These are phyloP conservation scores for Wickerhamomyces kurtzmanii DNA, from an alignment of 805 yeast genomes.

Conservation along the genomic window DNA sequence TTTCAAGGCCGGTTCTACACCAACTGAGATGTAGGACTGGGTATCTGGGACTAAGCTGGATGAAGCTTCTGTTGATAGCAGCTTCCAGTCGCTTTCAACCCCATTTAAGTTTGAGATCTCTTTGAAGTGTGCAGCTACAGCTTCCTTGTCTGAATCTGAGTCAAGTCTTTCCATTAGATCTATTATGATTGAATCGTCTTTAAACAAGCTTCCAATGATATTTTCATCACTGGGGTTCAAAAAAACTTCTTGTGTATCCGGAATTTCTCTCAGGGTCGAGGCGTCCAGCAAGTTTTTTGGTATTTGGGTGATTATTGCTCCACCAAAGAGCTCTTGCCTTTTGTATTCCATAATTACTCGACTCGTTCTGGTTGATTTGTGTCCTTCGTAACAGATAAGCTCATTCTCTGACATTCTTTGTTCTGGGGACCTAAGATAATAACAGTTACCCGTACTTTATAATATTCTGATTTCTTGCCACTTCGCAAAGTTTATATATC, in stretches of 20 bases:
- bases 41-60: constrained; percentile 5
- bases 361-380: no score
- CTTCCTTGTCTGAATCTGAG: constrained; percentile 24
- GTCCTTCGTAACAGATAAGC: no score
- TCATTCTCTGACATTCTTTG: no score
- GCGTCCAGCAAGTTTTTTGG: constrained; percentile 69
- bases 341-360: constrained; percentile 3
- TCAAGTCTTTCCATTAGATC: constrained; percentile 51
- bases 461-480: no score
- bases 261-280: constrained; percentile 69
- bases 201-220: constrained; percentile 22
- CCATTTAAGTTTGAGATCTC: constrained; percentile 43
- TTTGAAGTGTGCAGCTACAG: constrained; percentile 41
- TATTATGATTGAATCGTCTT: constrained; percentile 49
- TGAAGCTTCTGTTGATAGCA: constrained; percentile 17
- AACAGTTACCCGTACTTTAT: no score
- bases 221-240: constrained; percentile 30
- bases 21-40: constrained; percentile 22
- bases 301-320: constrained; percentile 54
- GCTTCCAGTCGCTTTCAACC: constrained; percentile 18
- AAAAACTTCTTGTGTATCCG: constrained; percentile 92
- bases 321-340: constrained; percentile 58
- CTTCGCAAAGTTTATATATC: no score
- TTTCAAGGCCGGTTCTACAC: constrained; percentile 35
- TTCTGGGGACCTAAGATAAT: no score